Conservation (phyloP, 805 yeast genomes). For the Kregervanrija pseudodelftensis region DNA sequence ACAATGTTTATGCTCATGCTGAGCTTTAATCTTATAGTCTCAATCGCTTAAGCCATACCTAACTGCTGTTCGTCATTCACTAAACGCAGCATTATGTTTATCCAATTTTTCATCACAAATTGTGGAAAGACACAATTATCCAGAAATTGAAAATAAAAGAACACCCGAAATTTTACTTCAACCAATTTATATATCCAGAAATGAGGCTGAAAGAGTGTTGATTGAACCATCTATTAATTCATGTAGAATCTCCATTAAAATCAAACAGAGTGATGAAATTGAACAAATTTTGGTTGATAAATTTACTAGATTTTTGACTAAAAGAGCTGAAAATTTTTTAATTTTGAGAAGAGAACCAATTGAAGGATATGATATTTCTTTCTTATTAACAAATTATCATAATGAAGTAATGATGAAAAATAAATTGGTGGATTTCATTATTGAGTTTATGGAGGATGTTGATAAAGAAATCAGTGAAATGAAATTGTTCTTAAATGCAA, state of each 20-base stretch:
- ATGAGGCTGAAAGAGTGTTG: conserved; percentile 85
- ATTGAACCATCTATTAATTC: conserved; percentile 94
- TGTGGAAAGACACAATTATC: conserved; percentile 95
- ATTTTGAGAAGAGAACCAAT: conserved; percentile 89
- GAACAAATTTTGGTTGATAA: conserved; percentile 91
- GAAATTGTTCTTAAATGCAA: conserved; percentile 92
- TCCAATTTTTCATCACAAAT: conserved; percentile 93
- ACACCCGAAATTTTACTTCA: conserved; percentile 80
- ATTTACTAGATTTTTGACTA: conserved; percentile 87
- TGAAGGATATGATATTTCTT: conserved; percentile 87
- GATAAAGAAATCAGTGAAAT: conserved; percentile 98
- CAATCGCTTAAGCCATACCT: conserved; percentile 95
- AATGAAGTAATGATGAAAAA: conserved; percentile 94
- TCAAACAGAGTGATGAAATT: conserved; percentile 96
- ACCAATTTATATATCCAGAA: conserved; percentile 85
- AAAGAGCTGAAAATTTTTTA: conserved; percentile 91
- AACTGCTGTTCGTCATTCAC: conserved; percentile 85
- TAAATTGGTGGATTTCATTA: conserved; percentile 91
- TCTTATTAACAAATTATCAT: conserved; percentile 87
- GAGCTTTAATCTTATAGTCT: conserved; percentile 43
- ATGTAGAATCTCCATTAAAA: conserved; percentile 81
- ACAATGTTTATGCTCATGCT: neutral
- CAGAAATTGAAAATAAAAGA: conserved; percentile 85
- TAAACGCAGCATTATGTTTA: conserved; percentile 87
- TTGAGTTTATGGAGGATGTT: conserved; percentile 98